Base-by-base conservation (phyloP, 2,329 filamentous ascomycete species). In the Aspergillus tubingensis region DNA sequence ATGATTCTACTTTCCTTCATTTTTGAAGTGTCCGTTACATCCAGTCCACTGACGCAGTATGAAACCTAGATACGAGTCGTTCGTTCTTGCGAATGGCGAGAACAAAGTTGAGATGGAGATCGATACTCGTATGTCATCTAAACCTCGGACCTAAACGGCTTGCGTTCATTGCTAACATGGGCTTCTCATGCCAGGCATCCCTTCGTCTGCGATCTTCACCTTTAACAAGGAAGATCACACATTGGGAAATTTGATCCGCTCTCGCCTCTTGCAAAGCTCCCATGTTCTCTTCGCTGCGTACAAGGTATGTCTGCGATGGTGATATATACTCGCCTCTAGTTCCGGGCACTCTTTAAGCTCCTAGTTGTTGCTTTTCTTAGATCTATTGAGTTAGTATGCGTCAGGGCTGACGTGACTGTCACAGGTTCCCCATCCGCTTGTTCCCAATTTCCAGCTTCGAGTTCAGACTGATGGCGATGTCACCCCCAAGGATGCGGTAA, bases 151-250 rank as follows among this genome's bases (percentile, higher is more conserved):
- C 51, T 48, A 32, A 17, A 36, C 15, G 30, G 17, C 15, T 57
- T 11, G 38, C 62, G 19, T 60, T n/a, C 8, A 13, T 23, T 47
- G 8, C 25, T 48, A 47, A 23, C 11, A 10, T 23, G 30, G 17
- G 39, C 61, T 52, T 58, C 19, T 32, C 23, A 13, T 48, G 4
- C 41, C 61, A 95, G 92, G 92, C 72, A 92, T 96, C 74, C 91
- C 94, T 21, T 96, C 96, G 75, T 92, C 91, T n/a, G 91, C 92
- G 8, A 91, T 97, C 78, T 99, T 99, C 81, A 88, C 91, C 61
- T 88, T 99, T 79, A 91, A 92, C 79, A 98, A 97, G 78, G 95
- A 99, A 77, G 95, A 99, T 70, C 94, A 97, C 79, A 97, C 94
- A 1, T 86, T 99, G 25, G 95, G 89, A 69, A 97, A 99, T 77